Evolutionary conservation across 306 rosid species (phyloP), one percentile per base, ranked within the genome.

Genomic region (Prosopis cineraria): DNA sequence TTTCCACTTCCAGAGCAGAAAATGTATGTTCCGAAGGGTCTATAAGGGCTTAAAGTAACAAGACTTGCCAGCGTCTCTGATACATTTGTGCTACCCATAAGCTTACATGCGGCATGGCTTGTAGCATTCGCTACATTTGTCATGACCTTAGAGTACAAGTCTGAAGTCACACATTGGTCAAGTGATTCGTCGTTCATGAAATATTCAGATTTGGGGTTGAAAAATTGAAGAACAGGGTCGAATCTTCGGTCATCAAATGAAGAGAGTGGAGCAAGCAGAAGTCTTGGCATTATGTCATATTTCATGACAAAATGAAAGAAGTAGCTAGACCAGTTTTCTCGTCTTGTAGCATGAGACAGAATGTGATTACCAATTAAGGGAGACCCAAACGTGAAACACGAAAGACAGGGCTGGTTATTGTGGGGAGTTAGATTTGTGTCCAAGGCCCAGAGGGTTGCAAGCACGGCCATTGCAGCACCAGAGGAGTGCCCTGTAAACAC

Each of bases 351-450:
- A 75, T 95, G 98, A 81, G 97, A 86, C 71, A 94, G 64, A 30
- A 94, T 87, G 60, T 69, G 89, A 71, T 88, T 79, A 14, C 96
- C 98, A 48, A 90, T 62, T 2, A 92, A 89, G 27, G 98, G 97
- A 44, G 97, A 88, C 4, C 97, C 97, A 36, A 94, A 92, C 48
- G 98, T 92, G n/a, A 92, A 59, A 74, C 96, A 92, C 9, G 65
- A 0, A 1, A 85, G 83, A 12, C 75, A 76, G 70, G 43, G 37
- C 10, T 14, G 7, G 25, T 24, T 64, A 19, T 74, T 43, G 8
- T n/a, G 45, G 14, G 47, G 72, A 47, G 66, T 88, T 34, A 29
- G 30, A 36, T 29, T 58, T 7, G 83, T 36, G 64, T 94, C 91
- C 68, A 94, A 76, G 8, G 90, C 80, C 95, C 91, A 88, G 33